Conservation (phyloP, 2,329 filamentous ascomycete genomes). For the Chrysoporthe austroafricana region DNA sequence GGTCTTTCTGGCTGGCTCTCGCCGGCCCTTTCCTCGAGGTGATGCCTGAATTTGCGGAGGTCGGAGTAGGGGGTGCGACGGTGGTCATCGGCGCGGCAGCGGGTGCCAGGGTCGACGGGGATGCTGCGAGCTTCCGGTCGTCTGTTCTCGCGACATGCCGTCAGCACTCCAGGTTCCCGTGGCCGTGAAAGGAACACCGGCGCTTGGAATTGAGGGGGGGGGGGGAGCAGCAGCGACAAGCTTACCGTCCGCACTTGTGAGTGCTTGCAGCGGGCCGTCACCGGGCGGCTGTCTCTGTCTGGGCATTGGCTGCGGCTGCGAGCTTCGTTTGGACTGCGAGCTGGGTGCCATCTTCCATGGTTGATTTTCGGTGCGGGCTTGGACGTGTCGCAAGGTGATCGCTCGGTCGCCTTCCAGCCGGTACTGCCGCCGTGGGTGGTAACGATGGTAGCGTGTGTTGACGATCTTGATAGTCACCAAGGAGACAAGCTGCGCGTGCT, state of each 20-base stretch:
- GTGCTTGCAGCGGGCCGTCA: constrained; percentile 1
- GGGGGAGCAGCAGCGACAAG: too few species aligned
- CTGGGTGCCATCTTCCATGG: constrained; percentile 32
- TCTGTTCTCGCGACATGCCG: constrained; percentile 16
- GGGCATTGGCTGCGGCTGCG: constrained; percentile 24
- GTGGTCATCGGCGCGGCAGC: constrained; percentile 16
- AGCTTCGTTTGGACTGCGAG: constrained; percentile 29
- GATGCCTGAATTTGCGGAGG: constrained; percentile 5
- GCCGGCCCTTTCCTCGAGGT: constrained; percentile 1
- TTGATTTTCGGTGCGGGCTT: constrained; percentile 14
- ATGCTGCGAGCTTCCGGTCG: constrained; percentile 16
- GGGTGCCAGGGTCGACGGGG: constrained; percentile 8
- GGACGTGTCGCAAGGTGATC: neutral
- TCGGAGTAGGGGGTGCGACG: constrained; percentile 15
- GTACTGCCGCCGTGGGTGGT: neutral
- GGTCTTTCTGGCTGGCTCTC: constrained; percentile 12
- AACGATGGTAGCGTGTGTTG: neutral
- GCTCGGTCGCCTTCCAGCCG: neutral
- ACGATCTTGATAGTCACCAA: neutral
- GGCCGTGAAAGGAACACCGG: neutral
- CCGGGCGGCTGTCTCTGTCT: constrained; percentile 8
- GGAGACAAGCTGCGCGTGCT: neutral
- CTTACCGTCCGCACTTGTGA: constrained; percentile 20
- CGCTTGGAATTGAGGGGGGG: neutral
- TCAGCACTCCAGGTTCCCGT: constrained; percentile 10